Evolutionary conservation across 805 yeast species (phyloP), one percentile per base, ranked within the genome.

Genomic region (Metschnikowia vanudenii): DNA sequence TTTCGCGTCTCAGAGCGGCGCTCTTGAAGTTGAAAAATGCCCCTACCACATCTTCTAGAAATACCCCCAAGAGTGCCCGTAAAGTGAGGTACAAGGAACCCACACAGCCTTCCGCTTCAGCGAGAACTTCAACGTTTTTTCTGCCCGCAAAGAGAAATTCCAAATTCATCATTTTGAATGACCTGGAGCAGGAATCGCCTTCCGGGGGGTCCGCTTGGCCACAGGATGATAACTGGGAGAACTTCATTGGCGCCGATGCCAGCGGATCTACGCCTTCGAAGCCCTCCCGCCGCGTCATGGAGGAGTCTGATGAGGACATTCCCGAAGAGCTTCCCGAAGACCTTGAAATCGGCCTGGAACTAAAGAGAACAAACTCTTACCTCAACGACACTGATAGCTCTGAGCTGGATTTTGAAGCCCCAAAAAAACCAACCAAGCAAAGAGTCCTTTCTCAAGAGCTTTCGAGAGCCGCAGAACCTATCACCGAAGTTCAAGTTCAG

Each of bases 1-100:
- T 86, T 39, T 66, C 80, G n/a, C 82, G 76, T 55, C 70, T 85
- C 51, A 76, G 85, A 60, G 67, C 72, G 17, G 69, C 75, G 2
- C 57, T 80, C 9, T 59, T 77, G 49, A 80, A 78, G 58, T 62
- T 67, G 40, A 74, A 68, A 52, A 31, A 36, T 2, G 41, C 56
- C 10, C 57, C 63, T 10, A 76, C 24, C 4, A n/a, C 9, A 19
- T 37, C 56, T 1, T 9, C 47, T 12, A 75, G 37, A 72, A 71
- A 51, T 43, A 54, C 56, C 7, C 52, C 54, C 35, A 37, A 33
- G 31, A 41, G 53, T 16, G 16, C 48, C 19, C 29, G 44, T 13
- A 61, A 58, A 38, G 31, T 50, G 31, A 54, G 55, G 34, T 39
- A 47, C 14, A 45, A 46, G 20, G 60, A 43, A 57, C 35, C 30